Conservation (phyloP, 805 yeast genomes). For the Wickerhamomyces xylosicus region DNA sequence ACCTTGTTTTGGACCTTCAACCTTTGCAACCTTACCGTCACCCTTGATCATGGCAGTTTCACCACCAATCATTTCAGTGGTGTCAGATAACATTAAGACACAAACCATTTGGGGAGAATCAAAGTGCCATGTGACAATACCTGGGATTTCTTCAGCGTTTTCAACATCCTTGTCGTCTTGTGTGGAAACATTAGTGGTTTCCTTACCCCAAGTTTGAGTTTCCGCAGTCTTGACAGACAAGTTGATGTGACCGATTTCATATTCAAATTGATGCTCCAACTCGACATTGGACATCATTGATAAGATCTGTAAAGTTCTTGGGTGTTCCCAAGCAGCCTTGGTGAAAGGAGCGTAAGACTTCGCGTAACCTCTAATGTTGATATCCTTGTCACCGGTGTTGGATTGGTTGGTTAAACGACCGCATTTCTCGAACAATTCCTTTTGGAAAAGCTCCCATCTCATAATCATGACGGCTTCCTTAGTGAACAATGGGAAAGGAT, state of each 20-base stretch:
- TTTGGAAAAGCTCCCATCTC: slow-evolving; percentile 39
- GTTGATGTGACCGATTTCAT: slow-evolving; percentile 42
- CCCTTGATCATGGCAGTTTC: slow-evolving; percentile 37
- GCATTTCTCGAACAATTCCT: slow-evolving; percentile 32
- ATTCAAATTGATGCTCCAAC: slow-evolving; percentile 23
- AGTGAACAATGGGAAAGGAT: slow-evolving; percentile 48
- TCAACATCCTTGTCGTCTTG: slow-evolving; percentile 2
- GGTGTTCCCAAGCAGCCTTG: slow-evolving; percentile 46
- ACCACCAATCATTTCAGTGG: slow-evolving; percentile 46
- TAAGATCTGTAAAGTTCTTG: slow-evolving; percentile 40
- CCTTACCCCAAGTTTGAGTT: neutral
- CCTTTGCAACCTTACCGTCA: slow-evolving; percentile 9
- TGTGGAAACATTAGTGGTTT: neutral
- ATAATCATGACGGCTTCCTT: slow-evolving; percentile 46
- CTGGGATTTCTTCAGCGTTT: slow-evolving; percentile 26
- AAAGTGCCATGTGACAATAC: slow-evolving; percentile 51
- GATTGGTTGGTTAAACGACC: slow-evolving; percentile 31
- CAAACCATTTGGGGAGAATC: slow-evolving; percentile 54
- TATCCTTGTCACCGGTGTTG: slow-evolving; percentile 32
- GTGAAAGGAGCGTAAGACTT: slow-evolving; percentile 36
- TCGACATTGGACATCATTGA: slow-evolving; percentile 35
- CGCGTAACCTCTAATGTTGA: slow-evolving; percentile 38
- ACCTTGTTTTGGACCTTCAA: slow-evolving; percentile 35
- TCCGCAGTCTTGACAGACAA: slow-evolving; percentile 27
- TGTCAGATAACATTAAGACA: slow-evolving; percentile 49